phyloP scores from a whole-genome alignment of 2,329 filamentous ascomycete species.

The Aureobasidium sp. region DNA sequence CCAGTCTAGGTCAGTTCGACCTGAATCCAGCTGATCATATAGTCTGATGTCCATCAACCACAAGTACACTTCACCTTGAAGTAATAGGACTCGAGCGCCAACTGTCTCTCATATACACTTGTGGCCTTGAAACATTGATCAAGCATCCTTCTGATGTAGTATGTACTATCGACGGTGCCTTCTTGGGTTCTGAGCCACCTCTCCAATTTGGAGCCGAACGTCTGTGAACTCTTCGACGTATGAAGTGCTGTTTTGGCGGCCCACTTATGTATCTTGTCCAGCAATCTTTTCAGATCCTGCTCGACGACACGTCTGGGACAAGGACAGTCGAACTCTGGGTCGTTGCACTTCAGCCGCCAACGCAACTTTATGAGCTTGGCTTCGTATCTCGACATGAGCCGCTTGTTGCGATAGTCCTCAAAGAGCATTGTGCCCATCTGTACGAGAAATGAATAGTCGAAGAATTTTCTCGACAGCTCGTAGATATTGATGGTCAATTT shows the following conservation, averaged over 20 bases:
- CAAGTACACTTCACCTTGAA: too few relatives aligned
- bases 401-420: not conserved
- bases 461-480: not conserved
- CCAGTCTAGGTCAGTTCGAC: too few relatives aligned
- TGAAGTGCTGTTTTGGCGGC: not conserved
- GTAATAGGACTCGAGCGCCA: not conserved
- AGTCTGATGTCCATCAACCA: too few relatives aligned
- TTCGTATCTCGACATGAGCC: too few relatives aligned
- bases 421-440: not conserved
- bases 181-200: not conserved
- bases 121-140: not conserved
- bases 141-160: not conserved
- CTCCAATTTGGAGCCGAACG: not conserved
- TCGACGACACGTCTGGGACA: not conserved
- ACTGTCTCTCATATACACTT: not conserved
- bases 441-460: not conserved
- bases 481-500: not conserved
- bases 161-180: not conserved
- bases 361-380: too few relatives aligned
- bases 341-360: not conserved
- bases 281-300: not conserved
- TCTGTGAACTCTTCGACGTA: not conserved
- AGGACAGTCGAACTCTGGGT: not conserved
- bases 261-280: not conserved
- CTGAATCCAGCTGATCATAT: too few relatives aligned